Evolutionary conservation across 1,139 yeast genomes (phyloP), one percentile per base, ranked within the genome.

Genomic region (Geotrichum carabidarum): DNA sequence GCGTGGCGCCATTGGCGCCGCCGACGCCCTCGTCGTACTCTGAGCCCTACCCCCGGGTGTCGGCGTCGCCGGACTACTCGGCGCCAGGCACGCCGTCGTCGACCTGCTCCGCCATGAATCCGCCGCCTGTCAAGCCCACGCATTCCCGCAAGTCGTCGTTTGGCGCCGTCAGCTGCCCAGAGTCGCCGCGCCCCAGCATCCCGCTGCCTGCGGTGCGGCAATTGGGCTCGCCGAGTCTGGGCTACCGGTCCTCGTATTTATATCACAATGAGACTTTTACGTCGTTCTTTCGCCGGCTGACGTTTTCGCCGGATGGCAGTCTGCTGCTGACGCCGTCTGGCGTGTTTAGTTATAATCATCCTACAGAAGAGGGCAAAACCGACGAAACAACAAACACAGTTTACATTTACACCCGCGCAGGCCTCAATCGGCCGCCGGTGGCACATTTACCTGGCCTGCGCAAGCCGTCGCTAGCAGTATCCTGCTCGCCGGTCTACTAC

Each of bases 301-400:
- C 84, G 0, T 89, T 90, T 65, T 84, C 97, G 0, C 96, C 96
- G 0, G 98, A 94, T 68, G 99, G 99, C 0, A 75, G 78, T 52
- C 69, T 93, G 44, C 71, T 93, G 40, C 71, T 93, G 17, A 82
- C 95, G 0, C 96, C 99, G 0, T 84, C 95, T 51, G 98, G 97
- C 0, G 75, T 86, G 17, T 81, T 74, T 68, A 80, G 74, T 59
- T 69, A 68, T 53, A 56, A 54, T 51, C 53, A 38, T 17, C 41
- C 48, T 15, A 46, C 34, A 11, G 51, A 50, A 12, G 60, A 56
- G 15, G 48, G 53, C 37, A 48, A 53, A 14, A 41, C 55, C 40
- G 76, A 74, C n/a, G 79, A 75, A 30, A 59, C 67, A 14, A 66
- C 75, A 12, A 86, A 88, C 65, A 84, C 95, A 0, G 95, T 87